These are phyloP conservation scores for Aureobasidium pullulans DNA, from an alignment of 2,329 filamentous ascomycete genomes.

Conservation along the genomic window DNA sequence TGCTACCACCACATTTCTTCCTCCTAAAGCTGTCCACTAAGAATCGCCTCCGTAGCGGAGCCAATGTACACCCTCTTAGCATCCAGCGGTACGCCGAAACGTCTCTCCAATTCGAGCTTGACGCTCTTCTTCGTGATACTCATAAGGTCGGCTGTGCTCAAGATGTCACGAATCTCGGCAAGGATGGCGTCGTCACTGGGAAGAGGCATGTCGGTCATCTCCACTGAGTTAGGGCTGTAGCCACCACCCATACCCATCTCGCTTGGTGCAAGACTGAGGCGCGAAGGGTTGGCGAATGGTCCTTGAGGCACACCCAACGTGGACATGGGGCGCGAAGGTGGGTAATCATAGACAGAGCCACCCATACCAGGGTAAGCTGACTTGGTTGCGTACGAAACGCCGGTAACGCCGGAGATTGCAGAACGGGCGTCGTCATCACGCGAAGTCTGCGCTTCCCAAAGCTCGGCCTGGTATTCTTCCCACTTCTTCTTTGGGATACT, in stretches of 20 bases:
- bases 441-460: constrained; percentile 87
- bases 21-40: constrained; percentile 33
- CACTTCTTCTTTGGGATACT: constrained; percentile 96
- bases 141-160: constrained; percentile 91
- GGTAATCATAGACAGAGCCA: constrained; percentile 52
- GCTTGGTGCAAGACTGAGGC: constrained; percentile 67
- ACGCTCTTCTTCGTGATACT: constrained; percentile 97
- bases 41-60: constrained; percentile 35
- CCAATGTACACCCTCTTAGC: constrained; percentile 81
- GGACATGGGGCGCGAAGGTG: constrained; percentile 45
- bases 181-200: constrained; percentile 85
- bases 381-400: constrained; percentile 76
- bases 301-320: constrained; percentile 7
- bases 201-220: constrained; percentile 64
- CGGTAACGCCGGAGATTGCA: constrained; percentile 72
- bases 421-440: constrained; percentile 70
- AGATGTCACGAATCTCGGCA: constrained; percentile 88
- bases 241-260: constrained; percentile 18
- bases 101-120: constrained; percentile 83
- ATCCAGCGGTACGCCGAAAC: constrained; percentile 82
- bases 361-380: constrained; percentile 45
- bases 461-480: constrained; percentile 97
- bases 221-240: constrained; percentile 48
- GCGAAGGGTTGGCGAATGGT: constrained; percentile 42
- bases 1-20: not conserved